phyloP scores from a whole-genome alignment of 139 green algal species.

The Mesotaenium endlicherianum region DNA sequence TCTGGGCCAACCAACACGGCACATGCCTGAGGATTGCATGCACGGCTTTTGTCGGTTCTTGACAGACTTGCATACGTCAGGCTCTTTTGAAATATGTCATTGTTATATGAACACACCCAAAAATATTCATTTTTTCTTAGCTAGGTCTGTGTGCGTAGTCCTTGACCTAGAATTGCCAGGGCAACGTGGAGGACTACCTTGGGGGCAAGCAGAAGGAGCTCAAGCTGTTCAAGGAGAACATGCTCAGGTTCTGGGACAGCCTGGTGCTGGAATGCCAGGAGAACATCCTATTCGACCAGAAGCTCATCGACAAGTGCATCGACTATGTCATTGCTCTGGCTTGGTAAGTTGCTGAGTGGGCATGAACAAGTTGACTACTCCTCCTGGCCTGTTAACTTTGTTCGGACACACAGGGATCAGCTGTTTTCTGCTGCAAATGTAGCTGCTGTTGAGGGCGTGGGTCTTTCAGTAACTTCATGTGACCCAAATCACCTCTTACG shows the following conservation, averaged over 20 bases:
- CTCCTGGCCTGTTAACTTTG: not conserved
- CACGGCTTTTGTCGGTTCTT: not conserved
- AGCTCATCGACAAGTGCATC: conserved; percentile 34
- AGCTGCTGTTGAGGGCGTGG: not conserved
- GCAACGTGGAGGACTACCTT: conserved; percentile 23
- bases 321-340: conserved; percentile 38
- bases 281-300: conserved; percentile 27
- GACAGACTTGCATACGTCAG: not conserved
- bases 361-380: not conserved
- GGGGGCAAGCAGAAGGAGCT: conserved; percentile 18
- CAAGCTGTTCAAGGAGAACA: not conserved
- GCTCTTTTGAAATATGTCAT: not conserved
- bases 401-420: not conserved
- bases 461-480: not conserved
- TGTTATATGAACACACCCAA: not conserved
- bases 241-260: conserved; percentile 36
- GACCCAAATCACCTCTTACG: not conserved
- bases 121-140: conserved; percentile 10
- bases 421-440: not conserved
- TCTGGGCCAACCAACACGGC: not conserved
- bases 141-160: not conserved
- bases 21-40: not conserved
- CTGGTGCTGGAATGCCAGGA: conserved; percentile 35
- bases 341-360: conserved; percentile 11
- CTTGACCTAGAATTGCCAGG: conserved; percentile 8